A percentile compares a stretch with the other conserved stretches of the same genome.
Conservation (phyloP, 495 filamentous ascomycete genomes). For the Xylaria telfairii region DNA sequence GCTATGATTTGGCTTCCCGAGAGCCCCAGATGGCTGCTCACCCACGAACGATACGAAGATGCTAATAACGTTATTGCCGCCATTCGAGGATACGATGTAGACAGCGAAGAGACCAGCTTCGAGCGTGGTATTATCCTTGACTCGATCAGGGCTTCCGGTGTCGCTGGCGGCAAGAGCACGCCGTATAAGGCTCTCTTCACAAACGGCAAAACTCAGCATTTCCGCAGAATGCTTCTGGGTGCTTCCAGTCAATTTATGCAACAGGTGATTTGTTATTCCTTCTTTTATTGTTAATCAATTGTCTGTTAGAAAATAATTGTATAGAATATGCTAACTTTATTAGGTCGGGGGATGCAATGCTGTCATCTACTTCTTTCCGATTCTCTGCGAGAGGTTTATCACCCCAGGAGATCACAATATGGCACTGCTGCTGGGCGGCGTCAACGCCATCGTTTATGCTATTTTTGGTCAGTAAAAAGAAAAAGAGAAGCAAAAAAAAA, state of each 20-base stretch:
- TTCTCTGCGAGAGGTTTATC: constrained; percentile 74
- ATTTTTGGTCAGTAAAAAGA: constrained; percentile 55
- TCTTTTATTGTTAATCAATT: neutral
- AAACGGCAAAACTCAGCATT: constrained; percentile 68
- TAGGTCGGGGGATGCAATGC: constrained; percentile 71
- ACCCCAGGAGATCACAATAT: constrained; percentile 55
- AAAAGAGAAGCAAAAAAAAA: neutral
- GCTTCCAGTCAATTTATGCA: constrained; percentile 75
- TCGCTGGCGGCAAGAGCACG: constrained; percentile 58
- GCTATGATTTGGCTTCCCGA: constrained; percentile 74
- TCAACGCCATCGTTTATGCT: constrained; percentile 81
- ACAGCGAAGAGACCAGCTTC: constrained; percentile 59
- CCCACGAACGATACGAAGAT: constrained; percentile 69
- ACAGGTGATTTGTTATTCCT: constrained; percentile 57
- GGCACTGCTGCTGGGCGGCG: constrained; percentile 73
- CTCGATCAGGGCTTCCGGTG: constrained; percentile 68
- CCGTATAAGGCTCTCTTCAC: constrained; percentile 64
- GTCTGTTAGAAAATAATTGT: neutral
- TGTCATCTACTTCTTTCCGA: constrained; percentile 83
- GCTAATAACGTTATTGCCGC: constrained; percentile 73
- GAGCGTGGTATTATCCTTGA: constrained; percentile 70
- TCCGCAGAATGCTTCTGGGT: constrained; percentile 67
- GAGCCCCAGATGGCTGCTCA: constrained; percentile 77
- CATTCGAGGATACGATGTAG: constrained; percentile 64
- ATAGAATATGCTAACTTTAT: constrained; percentile 2